Conservation (phyloP, 2,329 filamentous ascomycete genomes). For the Westerdykella sp. region DNA sequence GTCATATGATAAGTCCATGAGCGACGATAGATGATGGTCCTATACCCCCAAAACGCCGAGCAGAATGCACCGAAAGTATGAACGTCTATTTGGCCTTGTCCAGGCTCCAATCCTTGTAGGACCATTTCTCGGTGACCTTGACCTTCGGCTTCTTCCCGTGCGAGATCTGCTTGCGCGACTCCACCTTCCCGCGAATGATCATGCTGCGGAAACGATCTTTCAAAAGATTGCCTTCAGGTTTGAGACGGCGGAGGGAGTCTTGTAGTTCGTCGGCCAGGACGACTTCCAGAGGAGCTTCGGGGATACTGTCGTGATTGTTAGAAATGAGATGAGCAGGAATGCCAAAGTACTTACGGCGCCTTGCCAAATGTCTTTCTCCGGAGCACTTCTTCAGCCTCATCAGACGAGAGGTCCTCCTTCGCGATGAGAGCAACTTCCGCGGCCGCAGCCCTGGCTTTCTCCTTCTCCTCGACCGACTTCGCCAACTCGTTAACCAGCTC, state of each 20-base stretch:
- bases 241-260: slow-evolving; percentile 49
- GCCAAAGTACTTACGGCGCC: slow-evolving; percentile 42
- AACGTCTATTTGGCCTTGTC: slow-evolving; percentile 1
- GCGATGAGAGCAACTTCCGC: slow-evolving; percentile 20
- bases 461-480: slow-evolving; percentile 55
- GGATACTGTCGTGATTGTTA: slow-evolving; percentile 47
- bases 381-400: slow-evolving; percentile 43
- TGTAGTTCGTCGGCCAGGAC: slow-evolving; percentile 47
- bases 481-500: slow-evolving; percentile 66
- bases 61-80: neutral
- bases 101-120: slow-evolving; percentile 85
- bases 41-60: neutral
- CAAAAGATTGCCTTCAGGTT: slow-evolving; percentile 92
- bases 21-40: too few species aligned
- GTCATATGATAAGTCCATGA: too few species aligned
- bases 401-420: slow-evolving; percentile 26
- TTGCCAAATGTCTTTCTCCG: slow-evolving; percentile 67
- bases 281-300: slow-evolving; percentile 55
- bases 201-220: slow-evolving; percentile 88
- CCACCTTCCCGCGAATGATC: slow-evolving; percentile 81
- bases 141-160: slow-evolving; percentile 78
- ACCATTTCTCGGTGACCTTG: slow-evolving; percentile 91
- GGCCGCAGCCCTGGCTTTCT: slow-evolving; percentile 39
- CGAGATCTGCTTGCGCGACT: slow-evolving; percentile 69
- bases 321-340: slow-evolving; percentile 6